A percentile compares a stretch with the other conserved stretches of the same genome.
Evolutionary conservation across 225 moss, liverwort and hornwort genomes (phyloP).

Genomic region (Neckera pumila): DNA sequence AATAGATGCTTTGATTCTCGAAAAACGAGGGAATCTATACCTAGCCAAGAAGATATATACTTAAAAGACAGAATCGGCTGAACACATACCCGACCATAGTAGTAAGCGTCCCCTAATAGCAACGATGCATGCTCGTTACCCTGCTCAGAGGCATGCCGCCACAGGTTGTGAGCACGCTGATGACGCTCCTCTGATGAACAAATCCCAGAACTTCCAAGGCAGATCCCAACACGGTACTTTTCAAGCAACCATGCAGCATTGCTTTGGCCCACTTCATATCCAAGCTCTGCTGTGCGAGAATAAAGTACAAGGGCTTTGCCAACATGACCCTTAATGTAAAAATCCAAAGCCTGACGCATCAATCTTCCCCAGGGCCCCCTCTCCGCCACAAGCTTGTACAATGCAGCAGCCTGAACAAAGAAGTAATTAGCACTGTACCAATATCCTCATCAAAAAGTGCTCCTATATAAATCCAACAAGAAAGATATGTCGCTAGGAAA

Average conservation of each 20-base stretch:
- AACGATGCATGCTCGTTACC: constrained; percentile 97
- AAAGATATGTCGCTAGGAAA: background rate
- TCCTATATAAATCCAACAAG: background rate
- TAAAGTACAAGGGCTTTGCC: constrained; percentile 80
- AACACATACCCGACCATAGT: constrained; percentile 78
- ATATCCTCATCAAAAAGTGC: background rate
- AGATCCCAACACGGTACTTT: constrained; percentile 63
- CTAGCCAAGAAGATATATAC: background rate
- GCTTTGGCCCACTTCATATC: constrained; percentile 97
- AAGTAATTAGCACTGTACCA: background rate
- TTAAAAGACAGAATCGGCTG: background rate
- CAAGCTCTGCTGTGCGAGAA: constrained; percentile 90
- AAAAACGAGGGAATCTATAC: background rate
- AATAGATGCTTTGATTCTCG: background rate
- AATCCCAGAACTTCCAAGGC: constrained; percentile 72
- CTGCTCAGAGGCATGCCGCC: constrained; percentile 97
- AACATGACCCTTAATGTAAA: constrained; percentile 70
- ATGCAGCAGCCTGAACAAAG: constrained; percentile 51
- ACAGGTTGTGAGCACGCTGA: constrained; percentile 86
- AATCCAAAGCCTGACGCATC: constrained; percentile 87
- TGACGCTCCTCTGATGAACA: constrained; percentile 81
- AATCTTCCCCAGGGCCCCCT: constrained; percentile 92
- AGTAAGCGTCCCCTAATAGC: constrained; percentile 95
- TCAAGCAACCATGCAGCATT: constrained; percentile 98
- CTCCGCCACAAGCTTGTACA: constrained; percentile 93